Evolutionary conservation across 129 eudicot genomes (phyloP).

Genomic region (Apium graveolens): DNA sequence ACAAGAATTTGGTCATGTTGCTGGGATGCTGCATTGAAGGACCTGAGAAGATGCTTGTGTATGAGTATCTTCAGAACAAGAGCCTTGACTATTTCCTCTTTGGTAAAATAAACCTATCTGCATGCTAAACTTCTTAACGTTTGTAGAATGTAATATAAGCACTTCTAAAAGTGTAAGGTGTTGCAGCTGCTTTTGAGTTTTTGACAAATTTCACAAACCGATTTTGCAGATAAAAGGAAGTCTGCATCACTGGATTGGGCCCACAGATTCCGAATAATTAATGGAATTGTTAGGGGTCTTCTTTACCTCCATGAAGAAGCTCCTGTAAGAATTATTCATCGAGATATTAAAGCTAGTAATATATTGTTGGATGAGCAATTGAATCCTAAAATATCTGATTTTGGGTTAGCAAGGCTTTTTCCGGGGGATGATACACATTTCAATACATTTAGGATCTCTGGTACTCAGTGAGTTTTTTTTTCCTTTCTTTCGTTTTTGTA

Average conservation of each 20-base stretch:
- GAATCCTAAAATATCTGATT: constrained; percentile 76
- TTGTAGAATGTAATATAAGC: neutral
- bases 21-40: constrained; percentile 88
- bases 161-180: neutral
- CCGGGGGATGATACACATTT: constrained; percentile 83
- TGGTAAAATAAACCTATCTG: constrained; percentile 23
- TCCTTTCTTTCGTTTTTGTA: neutral
- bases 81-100: constrained; percentile 80
- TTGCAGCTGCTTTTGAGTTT: constrained; percentile 8
- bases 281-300: constrained; percentile 71
- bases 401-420: constrained; percentile 88
- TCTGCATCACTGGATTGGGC: constrained; percentile 54
- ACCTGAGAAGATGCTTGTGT: constrained; percentile 89
- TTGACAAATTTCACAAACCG: neutral
- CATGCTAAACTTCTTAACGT: neutral
- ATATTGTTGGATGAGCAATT: constrained; percentile 63
- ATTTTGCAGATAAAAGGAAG: constrained; percentile 44
- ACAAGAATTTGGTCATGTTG: constrained; percentile 64
- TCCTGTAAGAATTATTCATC: constrained; percentile 73
- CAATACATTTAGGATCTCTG: constrained; percentile 66
- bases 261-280: constrained; percentile 45
- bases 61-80: constrained; percentile 75
- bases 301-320: constrained; percentile 95
- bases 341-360: constrained; percentile 87
- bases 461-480: constrained; percentile 62